These are phyloP conservation scores for Aspergillus baeticus DNA, from an alignment of 495 filamentous ascomycete species.

Conservation along the genomic window DNA sequence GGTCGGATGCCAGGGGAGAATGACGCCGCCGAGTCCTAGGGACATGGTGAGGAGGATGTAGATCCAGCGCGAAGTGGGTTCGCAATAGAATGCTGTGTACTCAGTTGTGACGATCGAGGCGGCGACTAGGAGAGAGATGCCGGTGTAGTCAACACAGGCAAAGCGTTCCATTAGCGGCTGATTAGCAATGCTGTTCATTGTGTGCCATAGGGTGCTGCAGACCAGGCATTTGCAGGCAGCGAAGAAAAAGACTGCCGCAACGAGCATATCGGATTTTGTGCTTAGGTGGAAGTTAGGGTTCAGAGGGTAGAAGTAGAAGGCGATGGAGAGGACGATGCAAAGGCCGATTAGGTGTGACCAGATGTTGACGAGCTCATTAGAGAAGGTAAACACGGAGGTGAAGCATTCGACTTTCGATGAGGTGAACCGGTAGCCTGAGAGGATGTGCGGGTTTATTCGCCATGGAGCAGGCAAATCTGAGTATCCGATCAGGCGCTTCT, in stretches of 20 bases:
- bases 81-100: slow-evolving; percentile 98
- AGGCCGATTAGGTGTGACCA: slow-evolving; percentile 93
- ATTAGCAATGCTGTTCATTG: slow-evolving; percentile 92
- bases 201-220: slow-evolving; percentile 97
- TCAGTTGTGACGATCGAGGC: slow-evolving; percentile 98
- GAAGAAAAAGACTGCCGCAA: slow-evolving; percentile 94
- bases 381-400: slow-evolving; percentile 74
- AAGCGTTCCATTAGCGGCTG: slow-evolving; percentile 90
- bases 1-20: slow-evolving; percentile 92
- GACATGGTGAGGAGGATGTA: slow-evolving; percentile 82
- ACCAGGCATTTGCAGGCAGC: slow-evolving; percentile 94
- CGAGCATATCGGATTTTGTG: slow-evolving; percentile 80
- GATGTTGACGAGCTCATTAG: slow-evolving; percentile 96
- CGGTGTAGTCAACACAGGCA: slow-evolving; percentile 97
- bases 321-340: slow-evolving; percentile 79
- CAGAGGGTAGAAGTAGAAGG: slow-evolving; percentile 94
- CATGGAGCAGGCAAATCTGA: slow-evolving; percentile 89
- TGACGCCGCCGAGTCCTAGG: slow-evolving; percentile 82
- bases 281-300: slow-evolving; percentile 82
- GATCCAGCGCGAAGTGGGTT: slow-evolving; percentile 79
- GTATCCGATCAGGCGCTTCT: slow-evolving; percentile 82
- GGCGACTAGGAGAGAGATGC: slow-evolving; percentile 93
- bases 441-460: slow-evolving; percentile 93
- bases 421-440: slow-evolving; percentile 87
- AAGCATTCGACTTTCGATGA: slow-evolving; percentile 85